Conservation (phyloP, 129 eudicot species). For the Logfia minima region DNA sequence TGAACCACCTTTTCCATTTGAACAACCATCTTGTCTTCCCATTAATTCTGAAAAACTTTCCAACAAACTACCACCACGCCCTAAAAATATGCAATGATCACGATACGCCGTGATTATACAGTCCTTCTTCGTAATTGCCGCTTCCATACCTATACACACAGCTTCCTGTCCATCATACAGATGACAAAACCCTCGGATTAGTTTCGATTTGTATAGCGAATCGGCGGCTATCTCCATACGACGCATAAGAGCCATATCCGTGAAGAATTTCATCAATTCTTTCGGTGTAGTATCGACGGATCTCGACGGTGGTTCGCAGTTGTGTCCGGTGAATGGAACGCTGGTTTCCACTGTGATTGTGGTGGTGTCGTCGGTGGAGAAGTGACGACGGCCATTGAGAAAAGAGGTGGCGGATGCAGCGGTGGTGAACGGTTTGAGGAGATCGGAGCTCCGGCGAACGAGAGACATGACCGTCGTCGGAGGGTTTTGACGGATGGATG, state of each 20-base stretch:
- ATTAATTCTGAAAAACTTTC: slow-evolving; percentile 76
- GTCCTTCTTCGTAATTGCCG: slow-evolving; percentile 81
- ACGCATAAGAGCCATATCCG: slow-evolving; percentile 86
- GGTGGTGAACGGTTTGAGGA: slow-evolving; percentile 31
- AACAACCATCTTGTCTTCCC: slow-evolving; percentile 87
- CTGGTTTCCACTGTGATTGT: slow-evolving; percentile 80
- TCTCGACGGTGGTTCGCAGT: slow-evolving; percentile 85
- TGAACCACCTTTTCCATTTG: slow-evolving; percentile 92
- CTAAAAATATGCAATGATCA: slow-evolving; percentile 72
- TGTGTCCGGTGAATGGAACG: slow-evolving; percentile 85
- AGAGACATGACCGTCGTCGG: slow-evolving; percentile 26
- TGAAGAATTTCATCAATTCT: slow-evolving; percentile 80
- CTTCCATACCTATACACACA: slow-evolving; percentile 90
- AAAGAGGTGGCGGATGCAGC: slow-evolving; percentile 32
- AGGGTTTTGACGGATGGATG: slow-evolving; percentile 16
- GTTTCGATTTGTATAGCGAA: slow-evolving; percentile 90
- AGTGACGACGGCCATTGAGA: slow-evolving; percentile 35
- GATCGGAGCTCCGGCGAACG: slow-evolving; percentile 38
- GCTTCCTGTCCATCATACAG: slow-evolving; percentile 97
- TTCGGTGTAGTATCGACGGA: slow-evolving; percentile 63
- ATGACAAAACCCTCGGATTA: slow-evolving; percentile 93
- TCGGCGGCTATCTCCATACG: slow-evolving; percentile 99
- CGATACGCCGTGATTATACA: slow-evolving; percentile 87
- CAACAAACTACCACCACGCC: slow-evolving; percentile 77
- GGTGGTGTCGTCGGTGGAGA: slow-evolving; percentile 45